These are phyloP conservation scores for Leersia perrieri DNA, from an alignment of 176 grass and related monocot genomes.

Conservation along the genomic window DNA sequence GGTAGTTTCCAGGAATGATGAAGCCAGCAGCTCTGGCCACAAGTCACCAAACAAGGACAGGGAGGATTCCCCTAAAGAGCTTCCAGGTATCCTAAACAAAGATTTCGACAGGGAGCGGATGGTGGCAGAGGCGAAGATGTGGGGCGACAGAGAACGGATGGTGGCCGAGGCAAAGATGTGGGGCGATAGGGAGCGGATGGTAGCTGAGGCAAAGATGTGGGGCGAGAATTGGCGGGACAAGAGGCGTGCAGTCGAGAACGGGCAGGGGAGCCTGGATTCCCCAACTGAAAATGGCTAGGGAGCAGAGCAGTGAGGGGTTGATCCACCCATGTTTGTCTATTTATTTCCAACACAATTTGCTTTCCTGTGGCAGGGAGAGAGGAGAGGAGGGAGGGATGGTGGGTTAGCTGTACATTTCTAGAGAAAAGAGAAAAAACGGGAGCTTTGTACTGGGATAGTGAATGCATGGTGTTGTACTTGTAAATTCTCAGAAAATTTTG, in stretches of 20 bases:
- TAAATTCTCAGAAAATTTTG: conserved; percentile 78
- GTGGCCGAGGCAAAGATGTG: conserved; percentile 68
- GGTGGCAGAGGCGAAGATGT: conserved; percentile 78
- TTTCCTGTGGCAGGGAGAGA: conserved; percentile 31
- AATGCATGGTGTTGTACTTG: conserved; percentile 58
- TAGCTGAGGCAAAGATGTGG: conserved; percentile 88
- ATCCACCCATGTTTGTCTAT: background rate
- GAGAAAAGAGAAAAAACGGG: conserved; percentile 23
- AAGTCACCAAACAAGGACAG: conserved; percentile 49
- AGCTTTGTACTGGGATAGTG: conserved; percentile 40
- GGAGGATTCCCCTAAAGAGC: conserved; percentile 52
- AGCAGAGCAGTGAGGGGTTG: background rate
- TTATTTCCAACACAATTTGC: conserved; percentile 40
- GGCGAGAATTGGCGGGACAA: conserved; percentile 93
- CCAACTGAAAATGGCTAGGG: conserved; percentile 43
- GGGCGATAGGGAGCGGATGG: conserved; percentile 61
- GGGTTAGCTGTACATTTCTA: conserved; percentile 78
- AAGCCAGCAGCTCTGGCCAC: conserved; percentile 38
- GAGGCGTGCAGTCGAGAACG: conserved; percentile 43
- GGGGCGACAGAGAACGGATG: conserved; percentile 72
- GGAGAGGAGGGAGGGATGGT: background rate
- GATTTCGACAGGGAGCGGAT: conserved; percentile 66
- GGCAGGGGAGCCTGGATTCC: conserved; percentile 43
- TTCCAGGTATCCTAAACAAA: conserved; percentile 49
- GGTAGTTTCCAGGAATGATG: conserved; percentile 29